phyloP scores from a whole-genome alignment of 75 land plant genomes.

The Picea glauca region DNA sequence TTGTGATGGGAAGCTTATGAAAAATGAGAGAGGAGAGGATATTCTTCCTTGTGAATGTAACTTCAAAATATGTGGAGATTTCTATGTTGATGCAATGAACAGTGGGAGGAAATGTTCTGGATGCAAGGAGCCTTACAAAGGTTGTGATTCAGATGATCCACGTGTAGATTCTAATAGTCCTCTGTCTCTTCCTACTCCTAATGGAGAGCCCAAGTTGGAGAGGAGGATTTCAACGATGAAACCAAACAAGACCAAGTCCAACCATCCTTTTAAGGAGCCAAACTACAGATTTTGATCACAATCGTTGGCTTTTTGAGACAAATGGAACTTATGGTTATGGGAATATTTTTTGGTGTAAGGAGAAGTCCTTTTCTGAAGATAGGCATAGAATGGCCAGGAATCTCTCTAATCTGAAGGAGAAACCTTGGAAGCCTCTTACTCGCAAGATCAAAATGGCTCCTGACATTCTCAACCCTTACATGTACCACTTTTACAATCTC shows the following conservation, averaged over 20 bases:
- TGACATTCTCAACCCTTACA: background rate
- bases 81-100: constrained; percentile 69
- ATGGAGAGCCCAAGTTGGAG: constrained; percentile 32
- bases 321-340: too few relatives aligned
- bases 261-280: constrained; percentile 11
- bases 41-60: constrained; percentile 71
- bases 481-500: too few relatives aligned
- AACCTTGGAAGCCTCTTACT: constrained; percentile 29
- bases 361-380: too few relatives aligned
- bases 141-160: constrained; percentile 41
- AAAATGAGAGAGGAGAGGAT: too few relatives aligned
- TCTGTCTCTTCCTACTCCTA: constrained; percentile 22
- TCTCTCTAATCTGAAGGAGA: constrained; percentile 35
- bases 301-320: too few relatives aligned
- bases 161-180: constrained; percentile 8
- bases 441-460: constrained; percentile 44
- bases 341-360: too few relatives aligned
- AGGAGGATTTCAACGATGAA: constrained; percentile 55
- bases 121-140: constrained; percentile 68
- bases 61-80: constrained; percentile 85
- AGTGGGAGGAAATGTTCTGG: constrained; percentile 62
- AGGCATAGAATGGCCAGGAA: constrained; percentile 10
- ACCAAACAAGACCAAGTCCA: constrained; percentile 21
- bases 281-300: too few relatives aligned
- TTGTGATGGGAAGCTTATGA: too few relatives aligned